Evolutionary conservation across 1,284 basidiomycete genomes (phyloP).

Genomic region (Ceratobasidium theobromae): DNA sequence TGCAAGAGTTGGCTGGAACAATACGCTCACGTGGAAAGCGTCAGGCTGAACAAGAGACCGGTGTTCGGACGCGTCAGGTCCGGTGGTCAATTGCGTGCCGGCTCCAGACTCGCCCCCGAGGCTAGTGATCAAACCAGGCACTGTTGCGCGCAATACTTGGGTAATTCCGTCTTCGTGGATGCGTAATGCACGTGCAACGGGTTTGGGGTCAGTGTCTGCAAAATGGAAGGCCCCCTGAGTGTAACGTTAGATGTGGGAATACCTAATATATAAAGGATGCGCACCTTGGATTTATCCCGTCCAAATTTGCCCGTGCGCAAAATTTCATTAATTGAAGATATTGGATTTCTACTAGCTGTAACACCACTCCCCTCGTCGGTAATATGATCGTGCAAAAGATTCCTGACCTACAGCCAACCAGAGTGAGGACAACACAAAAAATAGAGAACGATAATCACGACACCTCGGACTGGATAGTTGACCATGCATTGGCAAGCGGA

Average conservation of each 20-base stretch:
- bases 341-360: constrained; percentile 76
- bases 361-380: constrained; percentile 83
- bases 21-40: constrained; percentile 90
- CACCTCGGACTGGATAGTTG: constrained; percentile 87
- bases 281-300: constrained; percentile 77
- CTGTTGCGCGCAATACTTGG: constrained; percentile 81
- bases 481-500: constrained; percentile 89
- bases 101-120: constrained; percentile 52
- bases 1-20: constrained; percentile 90
- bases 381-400: constrained; percentile 87
- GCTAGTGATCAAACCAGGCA: constrained; percentile 80
- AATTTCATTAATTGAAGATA: constrained; percentile 92
- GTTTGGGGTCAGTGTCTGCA: constrained; percentile 79
- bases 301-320: constrained; percentile 79
- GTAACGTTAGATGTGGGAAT: not conserved
- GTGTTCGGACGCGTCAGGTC: constrained; percentile 70
- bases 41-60: constrained; percentile 86
- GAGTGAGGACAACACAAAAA: constrained; percentile 32
- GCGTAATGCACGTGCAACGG: constrained; percentile 66
- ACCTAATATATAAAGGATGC: not conserved
- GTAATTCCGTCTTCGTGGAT: constrained; percentile 85
- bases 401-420: constrained; percentile 65
- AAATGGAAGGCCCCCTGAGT: constrained; percentile 84
- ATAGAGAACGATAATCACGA: constrained; percentile 32
- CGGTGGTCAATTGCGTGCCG: constrained; percentile 62